phyloP scores from a whole-genome alignment of 306 rosid species.

The Cicer yamashitae region DNA sequence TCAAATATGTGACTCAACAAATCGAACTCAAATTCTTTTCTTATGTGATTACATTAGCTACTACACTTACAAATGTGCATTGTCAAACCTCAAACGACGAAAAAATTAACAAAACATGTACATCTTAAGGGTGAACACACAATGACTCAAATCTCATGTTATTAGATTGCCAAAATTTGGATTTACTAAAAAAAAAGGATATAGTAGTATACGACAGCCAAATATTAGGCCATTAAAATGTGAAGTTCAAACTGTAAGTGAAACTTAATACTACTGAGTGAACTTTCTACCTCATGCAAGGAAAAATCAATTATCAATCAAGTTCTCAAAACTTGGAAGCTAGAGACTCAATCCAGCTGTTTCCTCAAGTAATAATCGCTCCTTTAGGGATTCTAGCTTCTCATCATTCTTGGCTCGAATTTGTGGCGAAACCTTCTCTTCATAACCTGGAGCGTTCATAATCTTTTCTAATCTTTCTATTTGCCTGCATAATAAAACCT shows the following conservation, averaged over 20 bases:
- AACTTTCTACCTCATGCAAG: not conserved
- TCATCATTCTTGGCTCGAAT: conserved; percentile 63
- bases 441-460: conserved; percentile 71
- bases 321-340: conserved; percentile 25
- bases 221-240: conserved; percentile 24
- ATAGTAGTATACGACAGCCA: not conserved
- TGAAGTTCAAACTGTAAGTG: not conserved
- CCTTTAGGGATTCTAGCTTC: conserved; percentile 74
- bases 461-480: conserved; percentile 68
- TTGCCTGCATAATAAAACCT: conserved; percentile 51
- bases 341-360: conserved; percentile 62
- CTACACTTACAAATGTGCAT: not conserved
- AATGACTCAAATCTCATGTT: conserved; percentile 1
- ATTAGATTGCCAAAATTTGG: conserved; percentile 40
- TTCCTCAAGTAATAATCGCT: conserved; percentile 67
- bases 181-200: conserved; percentile 17
- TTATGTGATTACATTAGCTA: no score
- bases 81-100: not conserved
- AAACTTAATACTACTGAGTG: conserved; percentile 20
- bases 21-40: no score
- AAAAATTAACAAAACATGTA: not conserved
- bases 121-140: not conserved
- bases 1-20: no score
- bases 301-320: conserved; percentile 27
- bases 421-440: conserved; percentile 65